Evolutionary conservation across 306 rosid genomes (phyloP).

Genomic region (Chamaecrista fasciculata): DNA sequence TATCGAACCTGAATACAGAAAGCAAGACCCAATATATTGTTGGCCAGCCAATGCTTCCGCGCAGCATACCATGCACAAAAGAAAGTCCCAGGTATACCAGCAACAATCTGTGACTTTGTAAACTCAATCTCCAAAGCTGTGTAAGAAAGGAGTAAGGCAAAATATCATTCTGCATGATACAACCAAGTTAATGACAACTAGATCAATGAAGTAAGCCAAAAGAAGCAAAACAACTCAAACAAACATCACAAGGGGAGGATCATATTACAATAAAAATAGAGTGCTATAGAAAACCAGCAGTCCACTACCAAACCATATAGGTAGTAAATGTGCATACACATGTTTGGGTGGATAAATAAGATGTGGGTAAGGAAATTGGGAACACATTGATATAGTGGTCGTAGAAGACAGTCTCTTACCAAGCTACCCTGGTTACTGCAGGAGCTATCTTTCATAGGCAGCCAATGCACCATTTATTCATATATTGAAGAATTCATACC

Average conservation of each 20-base stretch:
- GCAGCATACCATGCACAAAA: slow-evolving; percentile 89
- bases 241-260: not conserved
- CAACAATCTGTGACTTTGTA: slow-evolving; percentile 77
- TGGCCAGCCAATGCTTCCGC: slow-evolving; percentile 88
- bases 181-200: slow-evolving; percentile 53
- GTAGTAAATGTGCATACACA: not conserved
- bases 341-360: not conserved
- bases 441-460: not conserved
- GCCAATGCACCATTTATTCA: not conserved
- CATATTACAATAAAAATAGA: not conserved
- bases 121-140: slow-evolving; percentile 95
- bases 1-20: slow-evolving; percentile 79
- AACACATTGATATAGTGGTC: not conserved
- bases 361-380: not conserved
- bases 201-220: slow-evolving; percentile 33
- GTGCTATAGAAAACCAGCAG: not conserved
- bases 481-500: slow-evolving; percentile 12
- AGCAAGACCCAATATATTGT: slow-evolving; percentile 76
- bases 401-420: not conserved
- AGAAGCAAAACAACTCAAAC: not conserved
- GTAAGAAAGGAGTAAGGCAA: slow-evolving; percentile 69
- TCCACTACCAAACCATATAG: not conserved
- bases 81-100: slow-evolving; percentile 84
- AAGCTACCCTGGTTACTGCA: not conserved
- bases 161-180: slow-evolving; percentile 69